Percentiles rank a stretch among this genome's conserved stretches.
Evolutionary conservation across 805 yeast genomes (phyloP).

Genomic region (Starmerella floris): DNA sequence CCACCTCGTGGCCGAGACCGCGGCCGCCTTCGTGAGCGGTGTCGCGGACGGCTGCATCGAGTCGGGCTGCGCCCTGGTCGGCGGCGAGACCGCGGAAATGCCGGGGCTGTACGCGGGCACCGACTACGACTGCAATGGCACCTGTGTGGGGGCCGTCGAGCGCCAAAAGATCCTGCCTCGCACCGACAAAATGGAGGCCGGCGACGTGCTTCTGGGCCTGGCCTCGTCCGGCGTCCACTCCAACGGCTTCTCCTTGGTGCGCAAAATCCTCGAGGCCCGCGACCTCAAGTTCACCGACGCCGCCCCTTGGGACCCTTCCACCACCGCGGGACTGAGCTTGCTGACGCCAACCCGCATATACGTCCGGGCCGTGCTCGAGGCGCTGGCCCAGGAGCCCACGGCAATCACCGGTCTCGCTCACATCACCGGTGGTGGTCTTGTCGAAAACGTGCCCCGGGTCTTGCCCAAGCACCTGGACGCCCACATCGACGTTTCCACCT

Average conservation of each 20-base stretch:
- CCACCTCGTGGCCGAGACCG: conserved; percentile 66
- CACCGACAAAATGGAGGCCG: conserved; percentile 50
- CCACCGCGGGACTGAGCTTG: conserved; percentile 72
- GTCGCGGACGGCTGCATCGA: conserved; percentile 92
- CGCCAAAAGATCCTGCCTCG: conserved; percentile 65
- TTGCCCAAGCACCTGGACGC: conserved; percentile 73
- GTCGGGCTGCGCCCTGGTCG: conserved; percentile 95
- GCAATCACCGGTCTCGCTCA: conserved; percentile 81
- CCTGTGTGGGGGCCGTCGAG: conserved; percentile 92
- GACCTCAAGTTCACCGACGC: conserved; percentile 55
- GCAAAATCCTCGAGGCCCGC: conserved; percentile 73
- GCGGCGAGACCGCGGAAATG: conserved; percentile 99
- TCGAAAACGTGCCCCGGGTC: conserved; percentile 93
- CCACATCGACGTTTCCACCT: conserved; percentile 56
- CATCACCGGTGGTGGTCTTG: conserved; percentile 96
- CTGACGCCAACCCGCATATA: conserved; percentile 86
- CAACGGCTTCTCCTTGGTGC: conserved; percentile 87
- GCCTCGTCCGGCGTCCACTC: conserved; percentile 92
- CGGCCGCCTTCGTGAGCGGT: conserved; percentile 82
- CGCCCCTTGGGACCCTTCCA: conserved; percentile 72
- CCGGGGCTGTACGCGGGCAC: conserved; percentile 95
- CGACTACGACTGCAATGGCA: conserved; percentile 96
- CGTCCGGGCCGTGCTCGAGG: conserved; percentile 76
- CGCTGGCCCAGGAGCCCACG: conserved; percentile 39
- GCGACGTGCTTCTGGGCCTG: conserved; percentile 75